Base-by-base conservation (phyloP, 2,329 filamentous ascomycete species). In the Diplodia seriata region DNA sequence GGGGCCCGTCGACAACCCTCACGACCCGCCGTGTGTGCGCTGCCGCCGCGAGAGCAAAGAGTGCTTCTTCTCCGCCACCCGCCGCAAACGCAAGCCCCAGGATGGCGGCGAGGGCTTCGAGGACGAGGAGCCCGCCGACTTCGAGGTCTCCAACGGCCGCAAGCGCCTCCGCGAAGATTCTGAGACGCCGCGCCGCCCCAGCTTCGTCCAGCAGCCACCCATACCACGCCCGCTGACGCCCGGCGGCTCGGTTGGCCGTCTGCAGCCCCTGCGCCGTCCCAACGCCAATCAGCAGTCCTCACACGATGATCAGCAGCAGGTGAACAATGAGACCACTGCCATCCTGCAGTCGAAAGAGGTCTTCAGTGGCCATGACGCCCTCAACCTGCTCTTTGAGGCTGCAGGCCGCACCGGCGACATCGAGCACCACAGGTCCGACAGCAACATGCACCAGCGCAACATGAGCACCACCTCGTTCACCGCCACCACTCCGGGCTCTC, bases 11-110 rank as follows among this genome's bases (percentile, higher is more conserved):
- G 95, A 98, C 81, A 94, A 95, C 74, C 95, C 95, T 29, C 89
- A 94, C 79, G 93, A 97, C 74, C 94, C 94, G 67, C 95, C 95
- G 2, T 99, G 95, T 79, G 91, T 94, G 69, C 89, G 95, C 76
- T 99, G 95, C 78, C 90, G 93, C 65, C 90, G 95, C 72, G 95
- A 99, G 83, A 93, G 90, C 82, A 98, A 98, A 79, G 91, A 97
- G 75, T 99, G 95, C 83, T 97, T 91, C 85, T 99, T 99, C 84
- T 97, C 93, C 70, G 92, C 93, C 23, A 98, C 94, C 38, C 87
- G 95, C 62, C 89, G 95, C 76, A 98, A 98, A 88, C 89, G 93
- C 77, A 96, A 95, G 85, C 86, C 86, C 57, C 65, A 67, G 49
- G 87, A 82, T 31, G 84, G 82, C 68, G 78, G 77, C 12, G 82